Percentiles rank a stretch among this genome's conserved stretches.
These are phyloP conservation scores for Limonium bicolor DNA, from an alignment of 148 eudicot genomes.

Conservation along the genomic window DNA sequence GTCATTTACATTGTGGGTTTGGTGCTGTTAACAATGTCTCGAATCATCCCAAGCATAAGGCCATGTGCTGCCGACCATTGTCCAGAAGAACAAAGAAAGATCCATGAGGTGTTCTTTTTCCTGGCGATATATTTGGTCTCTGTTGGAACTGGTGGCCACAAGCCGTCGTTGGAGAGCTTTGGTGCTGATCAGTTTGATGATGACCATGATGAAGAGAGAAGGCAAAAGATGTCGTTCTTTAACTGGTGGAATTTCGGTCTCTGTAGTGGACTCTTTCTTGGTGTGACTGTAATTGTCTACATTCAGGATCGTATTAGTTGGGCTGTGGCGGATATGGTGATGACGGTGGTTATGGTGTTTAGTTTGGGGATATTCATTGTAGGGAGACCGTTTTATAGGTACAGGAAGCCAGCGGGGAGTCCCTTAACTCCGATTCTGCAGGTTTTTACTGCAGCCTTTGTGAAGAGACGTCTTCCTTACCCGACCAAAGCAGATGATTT, in stretches of 20 bases:
- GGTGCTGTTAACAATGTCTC: conserved; percentile 39
- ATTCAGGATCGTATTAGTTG: conserved; percentile 57
- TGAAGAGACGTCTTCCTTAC: conserved; percentile 36
- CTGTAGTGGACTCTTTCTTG: conserved; percentile 46
- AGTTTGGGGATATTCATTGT: conserved; percentile 29
- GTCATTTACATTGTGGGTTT: conserved; percentile 49
- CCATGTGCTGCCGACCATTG: conserved; percentile 35
- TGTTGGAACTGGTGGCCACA: conserved; percentile 72
- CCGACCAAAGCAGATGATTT: conserved; percentile 24
- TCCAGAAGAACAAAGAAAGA: conserved; percentile 16
- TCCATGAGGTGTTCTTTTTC: conserved; percentile 43
- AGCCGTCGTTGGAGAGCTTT: conserved; percentile 67
- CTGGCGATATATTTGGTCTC: conserved; percentile 53
- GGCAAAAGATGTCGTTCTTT: conserved; percentile 60
- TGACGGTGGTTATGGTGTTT: conserved; percentile 25
- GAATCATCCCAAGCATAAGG: conserved; percentile 33
- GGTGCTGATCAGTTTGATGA: conserved; percentile 90
- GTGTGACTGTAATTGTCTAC: conserved; percentile 63
- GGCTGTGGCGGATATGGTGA: conserved; percentile 38
- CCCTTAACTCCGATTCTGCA: conserved; percentile 53
- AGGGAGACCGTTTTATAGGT: conserved; percentile 62
- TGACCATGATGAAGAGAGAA: conserved; percentile 35
- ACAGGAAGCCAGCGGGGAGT: conserved; percentile 37
- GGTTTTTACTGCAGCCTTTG: conserved; percentile 58
- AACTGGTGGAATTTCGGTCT: conserved; percentile 76